phyloP scores from a whole-genome alignment of 2,329 filamentous ascomycete genomes.

The Colletotrichum sp. region DNA sequence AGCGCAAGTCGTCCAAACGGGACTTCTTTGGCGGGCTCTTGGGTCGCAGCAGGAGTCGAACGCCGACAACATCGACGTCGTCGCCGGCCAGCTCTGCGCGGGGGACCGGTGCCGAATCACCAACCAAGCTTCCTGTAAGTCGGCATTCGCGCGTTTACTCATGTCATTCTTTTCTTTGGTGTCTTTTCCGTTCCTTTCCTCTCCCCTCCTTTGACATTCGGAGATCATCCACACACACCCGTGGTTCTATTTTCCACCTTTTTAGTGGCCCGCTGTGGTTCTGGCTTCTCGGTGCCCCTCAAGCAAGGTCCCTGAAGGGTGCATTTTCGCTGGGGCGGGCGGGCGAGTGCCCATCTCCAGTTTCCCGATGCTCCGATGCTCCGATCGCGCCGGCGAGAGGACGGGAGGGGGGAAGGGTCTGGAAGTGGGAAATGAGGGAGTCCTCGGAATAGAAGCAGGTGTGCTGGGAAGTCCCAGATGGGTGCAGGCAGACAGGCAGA shows the following conservation, averaged over 20 bases:
- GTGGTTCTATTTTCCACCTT: not conserved
- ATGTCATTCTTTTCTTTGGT: not conserved
- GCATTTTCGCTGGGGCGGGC: not conserved
- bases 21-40: conserved; percentile 34
- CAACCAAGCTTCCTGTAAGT: conserved; percentile 18
- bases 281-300: not conserved
- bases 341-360: not conserved
- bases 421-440: not conserved
- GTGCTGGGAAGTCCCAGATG: not conserved
- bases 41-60: conserved; percentile 26
- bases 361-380: not conserved
- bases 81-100: not conserved
- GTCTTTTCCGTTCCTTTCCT: not conserved
- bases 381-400: not conserved
- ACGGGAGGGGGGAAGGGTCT: conserved; percentile 3
- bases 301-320: not conserved
- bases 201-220: not conserved
- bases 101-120: conserved; percentile 13
- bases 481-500: not conserved
- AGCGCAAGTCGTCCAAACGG: conserved; percentile 33
- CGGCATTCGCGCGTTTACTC: not conserved
- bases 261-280: not conserved
- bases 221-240: not conserved
- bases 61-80: not conserved
- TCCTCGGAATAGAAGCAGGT: conserved; percentile 6